Conservation (phyloP, 129 eudicot species). For the Scalesia atractyloides region DNA sequence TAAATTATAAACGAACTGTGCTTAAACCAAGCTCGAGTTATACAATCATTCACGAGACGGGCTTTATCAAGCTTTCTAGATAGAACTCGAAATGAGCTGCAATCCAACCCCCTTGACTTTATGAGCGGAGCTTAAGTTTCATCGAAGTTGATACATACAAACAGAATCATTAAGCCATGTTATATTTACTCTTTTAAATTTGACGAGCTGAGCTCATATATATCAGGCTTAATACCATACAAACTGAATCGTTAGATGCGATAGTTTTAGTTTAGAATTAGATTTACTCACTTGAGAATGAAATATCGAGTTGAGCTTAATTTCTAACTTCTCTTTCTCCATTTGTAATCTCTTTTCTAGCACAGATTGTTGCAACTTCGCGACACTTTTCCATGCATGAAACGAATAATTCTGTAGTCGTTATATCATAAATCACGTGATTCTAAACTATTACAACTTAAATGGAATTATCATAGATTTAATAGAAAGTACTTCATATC, state of each 20-base stretch:
- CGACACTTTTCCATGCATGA: constrained; percentile 34
- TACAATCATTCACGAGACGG: too few relatives aligned
- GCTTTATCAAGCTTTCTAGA: too few relatives aligned
- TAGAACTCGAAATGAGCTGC: too few relatives aligned
- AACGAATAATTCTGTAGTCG: constrained; percentile 42
- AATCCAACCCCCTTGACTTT: too few relatives aligned
- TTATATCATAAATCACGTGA: neutral
- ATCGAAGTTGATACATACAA: too few relatives aligned
- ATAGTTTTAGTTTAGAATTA: neutral
- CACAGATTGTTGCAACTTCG: constrained; percentile 58
- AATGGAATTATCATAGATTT: neutral
- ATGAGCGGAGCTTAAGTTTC: too few relatives aligned
- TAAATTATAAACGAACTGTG: too few relatives aligned
- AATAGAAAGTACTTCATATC: neutral
- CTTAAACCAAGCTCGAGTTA: too few relatives aligned
- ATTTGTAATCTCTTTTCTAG: constrained; percentile 54
- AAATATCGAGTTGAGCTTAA: constrained; percentile 51
- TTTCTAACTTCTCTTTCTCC: constrained; percentile 58
- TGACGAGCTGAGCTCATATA: too few relatives aligned
- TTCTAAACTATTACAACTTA: neutral
- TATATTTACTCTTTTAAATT: too few relatives aligned
- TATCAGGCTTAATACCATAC: too few relatives aligned
- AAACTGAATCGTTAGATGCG: neutral
- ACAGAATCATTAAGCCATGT: neutral
- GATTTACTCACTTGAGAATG: constrained; percentile 57